Evolutionary conservation across 441 rosid species (phyloP), one percentile per base, ranked within the genome.

Genomic region (Adansonia grandidieri): DNA sequence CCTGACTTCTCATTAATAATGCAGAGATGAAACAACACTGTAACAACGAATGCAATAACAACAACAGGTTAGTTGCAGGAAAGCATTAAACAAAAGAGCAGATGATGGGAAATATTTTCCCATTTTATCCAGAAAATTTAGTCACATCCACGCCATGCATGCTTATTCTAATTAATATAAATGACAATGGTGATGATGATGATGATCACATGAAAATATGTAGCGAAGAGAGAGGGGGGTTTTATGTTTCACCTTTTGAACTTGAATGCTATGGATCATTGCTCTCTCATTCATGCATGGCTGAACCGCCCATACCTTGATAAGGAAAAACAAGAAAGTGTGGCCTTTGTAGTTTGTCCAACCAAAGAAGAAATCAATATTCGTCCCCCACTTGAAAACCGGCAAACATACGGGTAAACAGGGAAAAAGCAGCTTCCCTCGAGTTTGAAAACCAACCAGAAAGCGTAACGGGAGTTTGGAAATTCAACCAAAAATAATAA

Each of bases 111-210:
- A 78, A 83, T 50, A 51, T 82, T 85, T 32, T 82, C 89, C 84
- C 57, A 73, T 70, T 83, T 80, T 71, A 70, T 71, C 84, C 79
- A 54, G 79, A 44, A 57, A 72, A 3, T 32, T 67, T 75, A 71
- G 81, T 88, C 86, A 81, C 81, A 80, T 84, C 84, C 70, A 75
- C 56, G 80, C 81, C 62, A 81, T 66, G 80, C 83, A 78, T 64
- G 85, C 71, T 77, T 51, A 77, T 61, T 74, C 77, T 57, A 79
- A 77, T 57, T 32, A 68, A 79, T 42, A 66, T 65, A 10, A 51
- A 65, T 62, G 64, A 58, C 5, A 37, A 37, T 37, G 42, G 2
- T 11, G 40, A 3, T 3, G 2, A 32, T 14, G 58, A 70, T 24
- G 50, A 69, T 15, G 32, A 77, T 64, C 77, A 75, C 78, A 73